Base-by-base conservation (phyloP, 257 asterid species). In the Ilex aquifolium region DNA sequence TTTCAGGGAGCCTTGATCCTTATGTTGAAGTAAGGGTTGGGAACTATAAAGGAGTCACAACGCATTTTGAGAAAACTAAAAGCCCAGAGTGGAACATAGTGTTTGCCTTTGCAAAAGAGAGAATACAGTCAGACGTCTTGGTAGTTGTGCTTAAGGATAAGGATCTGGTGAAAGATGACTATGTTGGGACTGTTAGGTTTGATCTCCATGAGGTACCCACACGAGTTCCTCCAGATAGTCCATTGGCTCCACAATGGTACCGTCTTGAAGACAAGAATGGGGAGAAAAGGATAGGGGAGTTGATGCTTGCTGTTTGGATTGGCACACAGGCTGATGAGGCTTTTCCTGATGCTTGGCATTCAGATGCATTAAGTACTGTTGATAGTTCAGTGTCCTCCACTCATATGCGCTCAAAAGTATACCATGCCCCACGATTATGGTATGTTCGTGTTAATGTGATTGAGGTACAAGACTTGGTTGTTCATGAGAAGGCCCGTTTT, bases 271-370 rank as follows among this genome's bases (percentile, higher is more conserved):
- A 69, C 36, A 57, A 66, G 56, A 50, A 14, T 21, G 50, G 60
- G 60, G 59, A 40, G 12, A 71, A 65, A 52, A 54, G 42, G 5
- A 65, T 29, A 15, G 76, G 76, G 32, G 67, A 71, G 44, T 32
- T 71, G 58, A 71, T 71, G 76, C 49, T 65, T 53, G 71, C 76
- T 30, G 76, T 71, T 17, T 71, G 76, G 76, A 71, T 71, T 31
- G 76, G 76, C 44, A 71, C 76, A 32, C 71, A 69, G 32, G 74
- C 74, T 50, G 74, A 69, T 58, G 74, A 69, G 27, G 74, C 74
- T 1, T 69, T 62, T 55, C 62, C 71, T 2, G 72, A 65, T 52
- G 69, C 76, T 46, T 71, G 76, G 67, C 71, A 60, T 60, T 71
- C 76, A 2, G 71, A 71, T 61, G 58, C 76, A 0, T 56, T 64